phyloP scores from a whole-genome alignment of 768 basidiomycete species.

The Calvatia gigantea region DNA sequence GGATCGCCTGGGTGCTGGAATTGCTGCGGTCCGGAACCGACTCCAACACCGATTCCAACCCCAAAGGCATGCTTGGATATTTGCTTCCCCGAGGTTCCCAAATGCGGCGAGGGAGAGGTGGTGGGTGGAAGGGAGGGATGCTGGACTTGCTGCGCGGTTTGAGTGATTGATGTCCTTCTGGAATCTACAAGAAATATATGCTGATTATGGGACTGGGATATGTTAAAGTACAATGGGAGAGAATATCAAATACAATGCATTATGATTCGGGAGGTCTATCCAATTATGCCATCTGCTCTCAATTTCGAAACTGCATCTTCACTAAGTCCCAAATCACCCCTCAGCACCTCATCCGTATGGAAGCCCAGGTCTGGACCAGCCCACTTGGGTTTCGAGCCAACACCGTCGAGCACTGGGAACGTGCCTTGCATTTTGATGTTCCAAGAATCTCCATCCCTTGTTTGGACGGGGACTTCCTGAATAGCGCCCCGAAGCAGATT shows the following conservation, averaged over 20 bases:
- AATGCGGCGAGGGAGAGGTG: neutral
- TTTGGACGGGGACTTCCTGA: slow-evolving; percentile 54
- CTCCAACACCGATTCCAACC: too few relatives aligned
- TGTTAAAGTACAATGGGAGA: slow-evolving; percentile 1
- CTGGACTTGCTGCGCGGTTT: neutral
- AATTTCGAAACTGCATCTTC: slow-evolving; percentile 34
- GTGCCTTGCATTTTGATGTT: slow-evolving; percentile 65
- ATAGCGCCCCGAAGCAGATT: slow-evolving; percentile 50
- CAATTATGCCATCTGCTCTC: slow-evolving; percentile 39
- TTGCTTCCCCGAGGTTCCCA: neutral
- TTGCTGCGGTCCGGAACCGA: neutral
- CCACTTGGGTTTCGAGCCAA: slow-evolving; percentile 57
- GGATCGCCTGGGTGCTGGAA: slow-evolving; percentile 1
- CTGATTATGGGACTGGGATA: neutral
- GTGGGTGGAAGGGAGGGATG: neutral
- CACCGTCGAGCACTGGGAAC: slow-evolving; percentile 60
- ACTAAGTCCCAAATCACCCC: slow-evolving; percentile 37
- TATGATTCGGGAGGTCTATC: slow-evolving; percentile 15
- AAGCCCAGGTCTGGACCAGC: slow-evolving; percentile 66
- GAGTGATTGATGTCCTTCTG: neutral
- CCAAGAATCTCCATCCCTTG: slow-evolving; percentile 37
- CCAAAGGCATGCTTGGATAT: neutral
- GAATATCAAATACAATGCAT: neutral
- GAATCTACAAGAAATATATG: too few relatives aligned
- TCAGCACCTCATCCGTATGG: slow-evolving; percentile 51